Base-by-base conservation (phyloP, 805 yeast species). In the Starmerella davenportii region DNA sequence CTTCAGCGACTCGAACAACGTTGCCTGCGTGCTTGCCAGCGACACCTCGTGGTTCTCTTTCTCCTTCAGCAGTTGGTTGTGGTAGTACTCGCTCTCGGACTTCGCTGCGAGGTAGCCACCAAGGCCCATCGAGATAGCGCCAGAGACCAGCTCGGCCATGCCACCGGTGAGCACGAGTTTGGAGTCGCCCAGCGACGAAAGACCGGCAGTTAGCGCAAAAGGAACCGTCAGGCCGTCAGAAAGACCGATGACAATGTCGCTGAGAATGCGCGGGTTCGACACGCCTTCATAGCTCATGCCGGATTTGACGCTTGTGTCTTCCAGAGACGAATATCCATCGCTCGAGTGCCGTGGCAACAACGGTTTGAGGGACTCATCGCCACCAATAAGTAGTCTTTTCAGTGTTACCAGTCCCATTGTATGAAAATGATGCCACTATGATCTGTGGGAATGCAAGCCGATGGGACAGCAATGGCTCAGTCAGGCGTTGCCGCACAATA, bases 221-320 rank as follows among this genome's bases (percentile, higher is more conserved):
- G 98, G 98, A 30, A 87, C 98, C 0, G 96, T 87, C 47, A 87
- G 68, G 4, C 98, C 98, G 57, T 87, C 98, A 27, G 90, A 76
- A 37, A 87, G 69, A 4, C 98, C 98, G 53, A 87, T 87, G 48
- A 87, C 82, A 40, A 80, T 68, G 57, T 87, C 96, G 34, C 90
- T 76, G 77, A 87, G 80, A 20, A 85, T 85, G 56, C 98, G 72
- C 8, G 98, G 98, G 43, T 51, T 51, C 28, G 43, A 38, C 29
- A 50, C 38, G 15, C 52, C 54, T 25, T 51, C 49, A 35, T 50
- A 50, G 30, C 46, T 40, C 31, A 45, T 31, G 31, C 38, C 24
- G 30, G 46, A 42, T 30, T 39, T 38, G 18, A 24, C 30, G 37
- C 46, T 36, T 30, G 35, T 46, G 20, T 45, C 48, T 21, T 43